A percentile compares a stretch with the other conserved stretches of the same genome.
Conservation (phyloP, 352 stramenopile genomes). For the Phytophthora pinifolia region DNA sequence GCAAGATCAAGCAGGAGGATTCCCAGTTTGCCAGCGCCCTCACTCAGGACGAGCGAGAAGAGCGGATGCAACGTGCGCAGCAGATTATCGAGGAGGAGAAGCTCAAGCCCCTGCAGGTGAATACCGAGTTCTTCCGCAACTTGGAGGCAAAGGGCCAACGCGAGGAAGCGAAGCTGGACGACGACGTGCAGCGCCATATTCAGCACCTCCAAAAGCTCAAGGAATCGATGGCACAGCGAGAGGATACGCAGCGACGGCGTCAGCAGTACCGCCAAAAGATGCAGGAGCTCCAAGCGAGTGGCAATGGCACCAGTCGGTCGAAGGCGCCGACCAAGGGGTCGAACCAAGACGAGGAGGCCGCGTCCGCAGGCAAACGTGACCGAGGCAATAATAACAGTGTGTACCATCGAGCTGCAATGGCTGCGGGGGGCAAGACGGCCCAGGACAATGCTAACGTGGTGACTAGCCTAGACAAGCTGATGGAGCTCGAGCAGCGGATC, state of each 20-base stretch:
- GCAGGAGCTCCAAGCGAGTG: slow-evolving; percentile 41
- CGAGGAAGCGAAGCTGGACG: slow-evolving; percentile 70
- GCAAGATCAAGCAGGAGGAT: slow-evolving; percentile 82
- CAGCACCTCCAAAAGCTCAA: slow-evolving; percentile 82
- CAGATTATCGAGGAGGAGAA: slow-evolving; percentile 93
- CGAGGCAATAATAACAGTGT: slow-evolving; percentile 30
- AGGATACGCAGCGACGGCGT: slow-evolving; percentile 59
- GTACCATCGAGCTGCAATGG: slow-evolving; percentile 35
- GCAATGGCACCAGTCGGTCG: slow-evolving; percentile 22
- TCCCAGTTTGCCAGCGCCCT: slow-evolving; percentile 46
- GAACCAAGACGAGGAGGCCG: slow-evolving; percentile 53
- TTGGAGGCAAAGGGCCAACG: slow-evolving; percentile 77
- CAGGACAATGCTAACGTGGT: slow-evolving; percentile 55
- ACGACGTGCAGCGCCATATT: slow-evolving; percentile 89
- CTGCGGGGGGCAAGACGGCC: slow-evolving; percentile 17
- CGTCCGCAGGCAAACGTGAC: slow-evolving; percentile 13
- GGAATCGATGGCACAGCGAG: slow-evolving; percentile 55
- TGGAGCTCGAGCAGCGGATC: slow-evolving; percentile 91
- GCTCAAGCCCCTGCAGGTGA: slow-evolving; percentile 89
- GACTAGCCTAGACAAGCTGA: slow-evolving; percentile 82
- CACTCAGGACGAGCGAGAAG: slow-evolving; percentile 61
- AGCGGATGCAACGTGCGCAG: slow-evolving; percentile 88
- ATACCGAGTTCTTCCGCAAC: slow-evolving; percentile 84
- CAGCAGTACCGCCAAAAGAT: slow-evolving; percentile 69
- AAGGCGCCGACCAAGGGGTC: slow-evolving; percentile 32